A percentile compares a stretch with the other conserved stretches of the same genome.
Evolutionary conservation across 2,329 filamentous ascomycete species (phyloP).

Genomic region (Calonectria hongkongensis): DNA sequence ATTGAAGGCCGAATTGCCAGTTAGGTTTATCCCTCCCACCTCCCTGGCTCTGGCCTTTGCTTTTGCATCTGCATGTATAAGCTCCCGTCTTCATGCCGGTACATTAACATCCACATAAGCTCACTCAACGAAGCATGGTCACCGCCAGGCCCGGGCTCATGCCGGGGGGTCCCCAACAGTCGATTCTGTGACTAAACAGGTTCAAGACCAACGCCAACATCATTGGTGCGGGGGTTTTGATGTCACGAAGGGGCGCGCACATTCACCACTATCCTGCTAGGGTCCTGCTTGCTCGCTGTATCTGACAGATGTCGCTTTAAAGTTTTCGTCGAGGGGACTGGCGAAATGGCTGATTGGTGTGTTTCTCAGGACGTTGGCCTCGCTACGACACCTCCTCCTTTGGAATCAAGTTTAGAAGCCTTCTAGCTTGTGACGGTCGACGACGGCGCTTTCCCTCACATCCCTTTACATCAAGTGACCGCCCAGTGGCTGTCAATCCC

Average conservation of each 20-base stretch:
- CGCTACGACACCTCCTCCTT: constrained; percentile 1
- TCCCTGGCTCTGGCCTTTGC: constrained; percentile 16
- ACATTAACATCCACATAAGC: constrained; percentile 29
- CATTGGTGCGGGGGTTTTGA: constrained; percentile 14
- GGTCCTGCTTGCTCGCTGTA: constrained; percentile 5
- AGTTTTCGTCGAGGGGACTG: background rate
- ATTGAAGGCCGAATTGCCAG: background rate
- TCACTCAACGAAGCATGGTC: constrained; percentile 28
- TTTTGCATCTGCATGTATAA: constrained; percentile 30
- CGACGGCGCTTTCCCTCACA: constrained; percentile 26
- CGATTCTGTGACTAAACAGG: constrained; percentile 19
- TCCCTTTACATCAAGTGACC: constrained; percentile 1
- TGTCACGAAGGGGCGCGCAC: background rate
- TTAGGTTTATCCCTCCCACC: background rate
- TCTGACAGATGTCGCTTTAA: constrained; percentile 23
- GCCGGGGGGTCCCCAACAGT: background rate
- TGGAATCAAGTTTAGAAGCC: constrained; percentile 40
- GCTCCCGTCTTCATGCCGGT: constrained; percentile 36
- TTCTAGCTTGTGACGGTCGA: constrained; percentile 41
- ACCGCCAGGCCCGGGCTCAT: constrained; percentile 30
- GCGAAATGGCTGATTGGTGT: constrained; percentile 14
- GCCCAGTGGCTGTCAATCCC: background rate
- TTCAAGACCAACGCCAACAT: constrained; percentile 11
- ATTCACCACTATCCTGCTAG: background rate
- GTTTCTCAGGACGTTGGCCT: background rate